Conservation (phyloP, 768 basidiomycete genomes). For the Termitomyces sp. region DNA sequence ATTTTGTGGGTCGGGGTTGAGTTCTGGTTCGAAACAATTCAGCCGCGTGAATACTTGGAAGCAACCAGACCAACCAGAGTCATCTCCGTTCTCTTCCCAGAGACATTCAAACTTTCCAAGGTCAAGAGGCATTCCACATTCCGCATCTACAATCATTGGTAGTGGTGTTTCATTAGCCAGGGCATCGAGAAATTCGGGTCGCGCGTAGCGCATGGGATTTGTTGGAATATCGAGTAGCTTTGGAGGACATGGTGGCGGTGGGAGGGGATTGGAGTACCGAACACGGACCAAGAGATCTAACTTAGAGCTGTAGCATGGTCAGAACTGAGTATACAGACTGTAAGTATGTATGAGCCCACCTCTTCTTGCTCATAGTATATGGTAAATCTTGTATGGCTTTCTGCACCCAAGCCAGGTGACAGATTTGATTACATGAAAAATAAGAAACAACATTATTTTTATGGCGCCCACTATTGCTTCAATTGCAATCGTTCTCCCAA, state of each 20-base stretch:
- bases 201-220: slow-evolving; percentile 80
- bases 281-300: slow-evolving; percentile 90
- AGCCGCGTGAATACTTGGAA: neutral
- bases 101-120: slow-evolving; percentile 76
- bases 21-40: slow-evolving; percentile 11
- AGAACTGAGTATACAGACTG: neutral
- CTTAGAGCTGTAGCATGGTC: slow-evolving; percentile 39
- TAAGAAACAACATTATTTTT: neutral
- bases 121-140: slow-evolving; percentile 95
- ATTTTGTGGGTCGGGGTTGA: slow-evolving; percentile 65
- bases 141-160: slow-evolving; percentile 96
- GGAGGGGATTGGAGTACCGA: slow-evolving; percentile 90
- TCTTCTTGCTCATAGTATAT: slow-evolving; percentile 21
- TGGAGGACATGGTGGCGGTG: slow-evolving; percentile 94
- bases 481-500: too few relatives aligned
- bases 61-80: slow-evolving; percentile 43
- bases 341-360: slow-evolving; percentile 4
- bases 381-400: too few relatives aligned
- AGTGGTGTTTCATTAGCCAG: slow-evolving; percentile 77
- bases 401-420: neutral
- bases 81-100: slow-evolving; percentile 76
- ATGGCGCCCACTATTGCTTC: neutral
- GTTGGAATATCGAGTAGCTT: slow-evolving; percentile 93
- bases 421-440: neutral
- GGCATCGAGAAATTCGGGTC: slow-evolving; percentile 77